These are phyloP conservation scores for Roridomyces roridus DNA, from an alignment of 768 basidiomycete species.

Conservation along the genomic window DNA sequence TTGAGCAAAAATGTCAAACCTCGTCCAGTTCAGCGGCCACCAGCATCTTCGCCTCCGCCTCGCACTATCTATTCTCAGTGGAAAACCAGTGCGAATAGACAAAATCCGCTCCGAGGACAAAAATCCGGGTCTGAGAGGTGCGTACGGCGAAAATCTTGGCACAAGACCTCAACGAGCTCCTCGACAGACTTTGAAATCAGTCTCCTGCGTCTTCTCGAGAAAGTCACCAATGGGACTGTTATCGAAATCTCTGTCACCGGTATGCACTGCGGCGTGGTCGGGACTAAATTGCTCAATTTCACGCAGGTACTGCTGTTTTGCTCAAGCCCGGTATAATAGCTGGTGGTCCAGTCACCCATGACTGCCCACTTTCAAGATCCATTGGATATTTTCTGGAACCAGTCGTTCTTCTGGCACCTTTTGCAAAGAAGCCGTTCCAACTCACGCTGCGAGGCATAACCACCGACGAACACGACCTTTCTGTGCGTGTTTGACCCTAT, in stretches of 20 bases:
- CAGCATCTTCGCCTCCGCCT: constrained; percentile 84
- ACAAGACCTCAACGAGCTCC: not conserved
- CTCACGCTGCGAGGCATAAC: constrained; percentile 90
- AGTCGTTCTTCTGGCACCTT: constrained; percentile 88
- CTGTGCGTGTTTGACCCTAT: constrained; percentile 52
- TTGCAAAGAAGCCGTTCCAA: constrained; percentile 86
- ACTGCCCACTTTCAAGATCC: constrained; percentile 87
- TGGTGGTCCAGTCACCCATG: constrained; percentile 82
- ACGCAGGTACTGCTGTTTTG: constrained; percentile 85
- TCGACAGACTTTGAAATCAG: constrained; percentile 89
- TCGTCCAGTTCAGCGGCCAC: constrained; percentile 78
- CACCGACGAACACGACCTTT: constrained; percentile 90
- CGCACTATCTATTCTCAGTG: constrained; percentile 88
- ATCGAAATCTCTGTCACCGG: constrained; percentile 98
- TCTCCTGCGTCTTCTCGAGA: constrained; percentile 85
- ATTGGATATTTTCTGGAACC: constrained; percentile 96
- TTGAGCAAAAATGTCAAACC: constrained; percentile 40
- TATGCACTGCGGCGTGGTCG: constrained; percentile 36
- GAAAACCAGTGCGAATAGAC: constrained; percentile 83
- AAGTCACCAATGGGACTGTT: constrained; percentile 90
- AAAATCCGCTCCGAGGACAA: constrained; percentile 91
- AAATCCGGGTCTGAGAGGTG: constrained; percentile 93
- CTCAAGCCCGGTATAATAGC: constrained; percentile 92
- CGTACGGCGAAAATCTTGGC: constrained; percentile 14
- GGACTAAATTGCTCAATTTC: constrained; percentile 2